Evolutionary conservation across 1,139 yeast genomes (phyloP), one percentile per base, ranked within the genome.

Genomic region (Protomyces gravidus): DNA sequence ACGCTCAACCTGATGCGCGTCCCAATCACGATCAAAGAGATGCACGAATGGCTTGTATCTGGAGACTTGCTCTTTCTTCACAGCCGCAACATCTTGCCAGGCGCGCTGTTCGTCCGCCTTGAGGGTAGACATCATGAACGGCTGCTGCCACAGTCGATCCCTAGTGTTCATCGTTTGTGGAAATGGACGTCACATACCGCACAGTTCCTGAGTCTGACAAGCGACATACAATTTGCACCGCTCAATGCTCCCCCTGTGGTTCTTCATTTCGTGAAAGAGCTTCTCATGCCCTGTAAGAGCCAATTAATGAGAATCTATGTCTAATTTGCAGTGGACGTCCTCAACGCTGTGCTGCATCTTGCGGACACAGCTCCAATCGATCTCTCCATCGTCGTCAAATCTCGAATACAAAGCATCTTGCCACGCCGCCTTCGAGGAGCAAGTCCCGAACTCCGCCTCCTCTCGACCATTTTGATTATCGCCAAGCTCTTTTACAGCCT

Each of bases 161-260:
- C 58, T 11, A 33, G 33, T 1, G 32, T 49, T 15, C 25, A 42
- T 19, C 45, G 51, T 15, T 9, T 53, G 5, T 53, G 58, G 58
- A 33, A 46, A 17, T 53, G 51, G 51, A 26, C 47, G n/a, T 30
- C 26, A 21, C 58, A 53, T n/a, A 53, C 58, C 9, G 58, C 51
- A 6, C 11, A 32, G 9, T 53, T 46, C 39, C 36, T 53, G 23
- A 23, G 6, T 13, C 19, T 15, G 27, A 39, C 32, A 7, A 17
- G 39, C 6, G 33, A 25, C 39, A 33, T 53, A 5, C 27, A 30
- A 2, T 32, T 53, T 25, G 51, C 58, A n/a, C 46, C 27, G 2
- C 25, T 53, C 30, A 53, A 53, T 36, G 47, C 47, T 6, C 46
- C 51, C 2, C 58, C 58, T 25, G 21, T 53, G 11, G 39, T 45